Evolutionary conservation across 805 yeast genomes (phyloP).

Genomic region (Saccharomycopsis sp.): DNA sequence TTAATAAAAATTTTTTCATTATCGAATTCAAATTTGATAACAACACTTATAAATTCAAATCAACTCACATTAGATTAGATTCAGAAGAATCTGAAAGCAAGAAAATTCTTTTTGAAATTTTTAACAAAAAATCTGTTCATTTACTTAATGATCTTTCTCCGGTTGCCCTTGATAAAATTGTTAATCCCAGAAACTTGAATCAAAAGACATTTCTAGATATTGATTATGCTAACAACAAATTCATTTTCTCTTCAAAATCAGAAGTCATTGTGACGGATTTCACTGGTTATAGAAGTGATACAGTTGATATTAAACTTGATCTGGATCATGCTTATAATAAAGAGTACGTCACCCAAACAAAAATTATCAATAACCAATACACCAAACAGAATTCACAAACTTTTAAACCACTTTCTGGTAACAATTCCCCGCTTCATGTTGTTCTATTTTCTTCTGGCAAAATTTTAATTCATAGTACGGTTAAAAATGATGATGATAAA

Average conservation of each 20-base stretch:
- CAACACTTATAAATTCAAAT: too few species aligned
- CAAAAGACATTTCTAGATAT: constrained; percentile 8
- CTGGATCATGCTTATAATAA: too few species aligned
- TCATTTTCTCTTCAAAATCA: too few species aligned
- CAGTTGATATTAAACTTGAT: too few species aligned
- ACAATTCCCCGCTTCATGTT: constrained; percentile 7
- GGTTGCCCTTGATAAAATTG: background rate
- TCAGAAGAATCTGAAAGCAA: background rate
- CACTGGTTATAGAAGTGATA: too few species aligned
- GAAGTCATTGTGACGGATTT: too few species aligned
- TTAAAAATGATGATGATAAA: background rate
- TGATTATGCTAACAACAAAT: constrained; percentile 8
- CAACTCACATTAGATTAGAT: too few species aligned
- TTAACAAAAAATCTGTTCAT: constrained; percentile 3
- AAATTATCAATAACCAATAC: constrained; percentile 6
- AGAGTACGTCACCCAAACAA: too few species aligned
- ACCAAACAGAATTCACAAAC: background rate
- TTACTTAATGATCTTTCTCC: background rate
- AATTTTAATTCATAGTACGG: constrained; percentile 9
- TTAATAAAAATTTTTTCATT: constrained; percentile 4
- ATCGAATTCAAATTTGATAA: too few species aligned
- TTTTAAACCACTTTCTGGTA: constrained; percentile 12
- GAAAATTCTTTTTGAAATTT: constrained; percentile 1
- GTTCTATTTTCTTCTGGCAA: constrained; percentile 14
- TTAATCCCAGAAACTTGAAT: background rate